Evolutionary conservation across 2,329 filamentous ascomycete genomes (phyloP), one percentile per base, ranked within the genome.

Genomic region (Aspergillus arachidicola): DNA sequence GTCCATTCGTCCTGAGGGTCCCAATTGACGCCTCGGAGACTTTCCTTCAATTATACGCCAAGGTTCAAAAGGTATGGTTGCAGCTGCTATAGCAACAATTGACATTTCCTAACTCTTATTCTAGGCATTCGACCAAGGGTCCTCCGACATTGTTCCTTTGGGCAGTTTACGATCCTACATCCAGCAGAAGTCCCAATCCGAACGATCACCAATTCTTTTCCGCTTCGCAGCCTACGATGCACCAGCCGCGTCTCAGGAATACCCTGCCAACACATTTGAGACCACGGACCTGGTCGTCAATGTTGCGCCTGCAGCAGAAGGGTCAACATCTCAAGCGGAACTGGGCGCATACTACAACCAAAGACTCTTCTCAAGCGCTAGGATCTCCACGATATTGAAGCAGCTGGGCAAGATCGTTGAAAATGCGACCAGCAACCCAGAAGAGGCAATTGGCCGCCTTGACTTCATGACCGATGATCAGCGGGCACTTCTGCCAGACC

Each of bases 181-280:
- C 60, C 78, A 81, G 65, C 71, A 76, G 48, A 76, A 78, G 58
- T 73, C 76, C 50, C 77, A 78, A 48, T 74, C 78, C 32, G 74
- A 80, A 65, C 70, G 75, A 32, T 68, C 75, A 3, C 79, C 80
- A 1, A 72, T 76, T 23, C 72, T 83, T n/a, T 83, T 82, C 72
- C 76, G 79, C 58, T 82, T 83, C 64, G 80, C 81, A 28, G 76
- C 79, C 57, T 82, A 82, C 67, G 78, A 83, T 69, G 77, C 80
- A n/a, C 78, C 79, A 5, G 77, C 75, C 64, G 66, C 76, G 56
- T 75, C 78, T 28, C 66, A 79, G 70, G 73, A 81, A 69, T 76
- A 81, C 69, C 70, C 76, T 58, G 73, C 77, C 61, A 74, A 81
- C 68, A 75, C 79, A 66, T 78, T 82, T 67, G 78, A 83, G 64